phyloP scores from a whole-genome alignment of 768 basidiomycete genomes.

The Rossbeevera mucosa region DNA sequence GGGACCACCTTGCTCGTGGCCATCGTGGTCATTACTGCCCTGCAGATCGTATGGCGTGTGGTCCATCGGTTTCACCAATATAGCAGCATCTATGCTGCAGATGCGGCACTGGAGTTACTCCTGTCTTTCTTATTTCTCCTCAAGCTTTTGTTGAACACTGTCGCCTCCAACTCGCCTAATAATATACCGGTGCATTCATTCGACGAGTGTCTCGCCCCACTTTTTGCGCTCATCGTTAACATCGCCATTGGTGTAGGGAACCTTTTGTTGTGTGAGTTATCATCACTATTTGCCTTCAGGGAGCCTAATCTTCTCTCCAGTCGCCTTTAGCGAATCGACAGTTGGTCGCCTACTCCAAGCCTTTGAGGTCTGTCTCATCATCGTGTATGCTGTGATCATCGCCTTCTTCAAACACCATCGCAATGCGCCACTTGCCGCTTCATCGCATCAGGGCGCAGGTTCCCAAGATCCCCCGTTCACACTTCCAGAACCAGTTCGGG shows the following conservation, averaged over 20 bases:
- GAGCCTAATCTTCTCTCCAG: slow-evolving; percentile 32
- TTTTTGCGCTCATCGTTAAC: slow-evolving; percentile 50
- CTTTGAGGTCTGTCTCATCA: slow-evolving; percentile 56
- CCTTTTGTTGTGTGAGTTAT: slow-evolving; percentile 51
- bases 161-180: slow-evolving; percentile 35
- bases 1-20: slow-evolving; percentile 48
- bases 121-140: slow-evolving; percentile 55
- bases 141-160: slow-evolving; percentile 57
- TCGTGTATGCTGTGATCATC: slow-evolving; percentile 52
- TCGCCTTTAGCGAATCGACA: slow-evolving; percentile 62
- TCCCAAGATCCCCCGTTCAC: slow-evolving; percentile 1
- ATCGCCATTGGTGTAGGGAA: slow-evolving; percentile 53
- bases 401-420: slow-evolving; percentile 33
- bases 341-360: slow-evolving; percentile 66
- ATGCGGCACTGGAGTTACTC: slow-evolving; percentile 54
- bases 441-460: not conserved
- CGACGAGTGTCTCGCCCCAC: slow-evolving; percentile 43
- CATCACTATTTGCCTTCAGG: not conserved
- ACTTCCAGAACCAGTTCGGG: slow-evolving; percentile 25
- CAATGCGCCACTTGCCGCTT: not conserved
- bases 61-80: slow-evolving; percentile 33
- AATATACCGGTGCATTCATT: slow-evolving; percentile 41
- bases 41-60: slow-evolving; percentile 65
- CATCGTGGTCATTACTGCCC: slow-evolving; percentile 42
- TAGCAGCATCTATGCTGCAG: slow-evolving; percentile 52